Evolutionary conservation across 1,139 yeast species (phyloP), one percentile per base, ranked within the genome.

Genomic region (Geotrichum cucujoidarum): DNA sequence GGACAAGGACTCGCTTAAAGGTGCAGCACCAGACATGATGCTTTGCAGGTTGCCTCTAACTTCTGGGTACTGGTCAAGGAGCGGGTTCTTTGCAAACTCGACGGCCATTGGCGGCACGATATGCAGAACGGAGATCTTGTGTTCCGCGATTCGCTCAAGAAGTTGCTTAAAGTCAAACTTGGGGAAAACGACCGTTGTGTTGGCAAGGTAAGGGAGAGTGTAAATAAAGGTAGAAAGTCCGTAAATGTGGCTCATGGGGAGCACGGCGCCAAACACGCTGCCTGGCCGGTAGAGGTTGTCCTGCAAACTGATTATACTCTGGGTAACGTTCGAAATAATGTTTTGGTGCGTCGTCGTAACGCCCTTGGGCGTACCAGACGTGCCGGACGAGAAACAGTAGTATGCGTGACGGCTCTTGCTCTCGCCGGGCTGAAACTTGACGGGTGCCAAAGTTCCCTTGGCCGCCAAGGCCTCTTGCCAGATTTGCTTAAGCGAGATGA

Each of bases 291-390:
- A 27, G 30, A 49, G 24, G 20, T 31, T 33, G 37, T 36, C 35
- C 33, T 30, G 11, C 22, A 46, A 11, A 25, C 40, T 31, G 32
- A 43, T 37, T 17, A 38, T 17, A 38, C 49, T 51, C 45, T 55
- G 58, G 20, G 40, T 50, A 6, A 56, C 52, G 29, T 60, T 59
- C 22, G 60, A 49, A 24, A 52, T 53, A 37, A 60, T 45, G 47
- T 59, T 60, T 38, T 45, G 60, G 46, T 81, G 83, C 3, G 76
- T 68, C 57, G 80, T 67, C 40, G 74, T 73, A 14, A 80, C 86
- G 39, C 86, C 87, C 60, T 81, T 80, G 10, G 87, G 85, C 14
- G 45, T 45, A 40, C 71, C 62, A 1, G 83, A 78, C 14, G 86
- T 78, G 29, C 86, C 85, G 2, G 84, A 78, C 8, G 89, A 81